Base-by-base conservation (phyloP, 2,329 filamentous ascomycete species). In the Alternaria dauci region DNA sequence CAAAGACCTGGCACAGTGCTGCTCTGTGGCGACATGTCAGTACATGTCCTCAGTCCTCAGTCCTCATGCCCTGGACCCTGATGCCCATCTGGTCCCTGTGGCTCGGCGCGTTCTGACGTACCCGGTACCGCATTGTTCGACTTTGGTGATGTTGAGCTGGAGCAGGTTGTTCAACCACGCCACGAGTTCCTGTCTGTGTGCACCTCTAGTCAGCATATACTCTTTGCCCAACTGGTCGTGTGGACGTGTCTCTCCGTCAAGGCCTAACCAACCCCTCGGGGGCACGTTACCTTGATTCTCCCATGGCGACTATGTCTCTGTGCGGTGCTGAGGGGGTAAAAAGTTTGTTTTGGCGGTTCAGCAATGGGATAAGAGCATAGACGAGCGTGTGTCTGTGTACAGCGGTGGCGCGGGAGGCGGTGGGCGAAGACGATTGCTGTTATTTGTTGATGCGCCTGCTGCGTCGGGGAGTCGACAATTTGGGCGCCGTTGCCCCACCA, bases 111-210 rank as follows among this genome's bases (percentile, higher is more conserved):
- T 39, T 39, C 53, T 60, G 55, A 75, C 85, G 73, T 89, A 98
- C 94, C 94, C 95, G 76, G 94, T 98, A 80, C 95, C 95, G 81
- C 94, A 98, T 86, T 99, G 95, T 84, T 99, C 95, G 79, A 99
- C 93, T 83, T 97, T 98, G 75, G 86, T 98, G 75, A 99, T 89
- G 84, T 98, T 99, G 76, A 99, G 90, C 84, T 97, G 93, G 52
- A 99, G 89, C 65, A 99, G 91, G 86, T 92, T 94, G 86, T 99
- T 99, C 70, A 98, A 85, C 95, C 95, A 99, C 83, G 89, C 87
- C 72, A 99, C 86, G 72, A 99, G 88, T 84, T 99, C 95, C 83
- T 99, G 95, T 85, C 95, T 98, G 67, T 98, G 67, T 63, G 30
- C 47, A 46, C 46, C 32, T 34, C 48, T n/a, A n/a, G 11, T 75